Percentiles rank a stretch among this genome's conserved stretches.
These are phyloP conservation scores for Stentor coeruleus DNA, from an alignment of 73 alveolate species.

Conservation along the genomic window DNA sequence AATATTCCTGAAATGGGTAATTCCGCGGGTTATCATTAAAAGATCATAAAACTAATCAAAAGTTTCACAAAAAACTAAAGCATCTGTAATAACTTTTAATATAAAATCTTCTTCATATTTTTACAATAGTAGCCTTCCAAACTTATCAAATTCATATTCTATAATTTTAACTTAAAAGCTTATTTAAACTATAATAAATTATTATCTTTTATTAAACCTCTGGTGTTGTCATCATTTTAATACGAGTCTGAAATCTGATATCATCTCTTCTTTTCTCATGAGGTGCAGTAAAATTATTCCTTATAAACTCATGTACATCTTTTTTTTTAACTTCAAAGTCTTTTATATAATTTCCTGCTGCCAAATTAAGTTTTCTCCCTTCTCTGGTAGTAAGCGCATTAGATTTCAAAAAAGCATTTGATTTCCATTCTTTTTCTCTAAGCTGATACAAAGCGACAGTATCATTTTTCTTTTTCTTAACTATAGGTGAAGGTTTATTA, in stretches of 20 bases:
- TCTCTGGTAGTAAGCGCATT: background rate
- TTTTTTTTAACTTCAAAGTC: background rate
- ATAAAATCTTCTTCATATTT: no score
- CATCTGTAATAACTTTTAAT: no score
- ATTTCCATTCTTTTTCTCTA: background rate
- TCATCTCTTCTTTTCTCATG: slow-evolving; percentile 2
- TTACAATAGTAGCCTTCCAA: no score
- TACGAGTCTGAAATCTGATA: background rate
- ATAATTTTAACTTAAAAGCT: no score
- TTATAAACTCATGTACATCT: background rate
- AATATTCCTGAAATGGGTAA: no score
- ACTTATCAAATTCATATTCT: no score
- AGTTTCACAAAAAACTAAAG: no score
- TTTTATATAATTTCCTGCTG: background rate
- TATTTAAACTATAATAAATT: no score
- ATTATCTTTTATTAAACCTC: no score
- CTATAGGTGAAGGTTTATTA: no score
- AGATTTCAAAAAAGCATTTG: background rate
- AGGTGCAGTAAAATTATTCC: background rate
- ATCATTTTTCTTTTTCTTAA: background rate
- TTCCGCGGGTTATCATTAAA: no score
- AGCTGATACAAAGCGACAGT: background rate
- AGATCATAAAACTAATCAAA: no score
- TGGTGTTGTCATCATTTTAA: background rate
- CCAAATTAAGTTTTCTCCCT: background rate